Evolutionary conservation across 768 basidiomycete species (phyloP).

Genomic region (Boletus rubescentipes): DNA sequence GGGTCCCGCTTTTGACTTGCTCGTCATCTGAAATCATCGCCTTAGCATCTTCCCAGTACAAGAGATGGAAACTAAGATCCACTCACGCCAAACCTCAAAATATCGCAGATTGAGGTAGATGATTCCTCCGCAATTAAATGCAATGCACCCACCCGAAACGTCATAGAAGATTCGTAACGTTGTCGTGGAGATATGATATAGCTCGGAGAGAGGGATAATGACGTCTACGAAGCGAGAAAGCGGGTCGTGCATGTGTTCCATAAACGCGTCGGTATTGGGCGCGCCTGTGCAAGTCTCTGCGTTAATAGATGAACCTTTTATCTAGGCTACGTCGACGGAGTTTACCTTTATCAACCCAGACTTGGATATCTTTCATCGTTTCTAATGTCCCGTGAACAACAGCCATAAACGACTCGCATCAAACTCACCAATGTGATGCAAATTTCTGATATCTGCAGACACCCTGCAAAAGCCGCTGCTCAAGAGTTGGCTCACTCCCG

Average conservation of each 20-base stretch:
- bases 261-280: constrained; percentile 40
- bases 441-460: not conserved
- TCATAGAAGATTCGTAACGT: constrained; percentile 86
- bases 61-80: not conserved
- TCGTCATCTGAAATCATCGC: not conserved
- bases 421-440: not conserved
- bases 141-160: constrained; percentile 70
- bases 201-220: constrained; percentile 53
- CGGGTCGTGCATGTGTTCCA: constrained; percentile 46
- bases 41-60: not conserved
- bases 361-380: constrained; percentile 42
- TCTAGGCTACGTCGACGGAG: not conserved
- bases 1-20: not conserved
- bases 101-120: constrained; percentile 72
- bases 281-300: not conserved
- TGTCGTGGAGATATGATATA: constrained; percentile 68
- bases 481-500: not conserved
- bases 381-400: not conserved
- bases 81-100: constrained; percentile 58
- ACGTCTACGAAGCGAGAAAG: constrained; percentile 72
- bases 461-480: not conserved
- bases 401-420: not conserved
- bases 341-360: constrained; percentile 60
- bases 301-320: not conserved
- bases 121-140: constrained; percentile 84